A percentile compares a stretch with the other conserved stretches of the same genome.
These are phyloP conservation scores for Metarhizium album DNA, from an alignment of 2,329 filamentous ascomycete genomes.

Conservation along the genomic window DNA sequence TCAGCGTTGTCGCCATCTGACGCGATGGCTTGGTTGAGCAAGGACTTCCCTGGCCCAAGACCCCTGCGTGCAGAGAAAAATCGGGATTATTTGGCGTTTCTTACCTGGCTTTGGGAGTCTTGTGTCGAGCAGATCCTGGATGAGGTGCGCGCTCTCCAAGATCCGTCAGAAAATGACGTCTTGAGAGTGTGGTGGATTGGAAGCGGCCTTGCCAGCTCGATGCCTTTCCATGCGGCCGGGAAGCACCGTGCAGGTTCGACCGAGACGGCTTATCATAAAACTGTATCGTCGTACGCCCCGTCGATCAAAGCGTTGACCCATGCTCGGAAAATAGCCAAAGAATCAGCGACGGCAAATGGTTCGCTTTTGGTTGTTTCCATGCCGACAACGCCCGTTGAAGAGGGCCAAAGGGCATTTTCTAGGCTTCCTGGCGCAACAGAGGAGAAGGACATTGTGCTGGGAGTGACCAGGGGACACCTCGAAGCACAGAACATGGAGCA, in stretches of 20 bases:
- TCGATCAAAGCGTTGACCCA: slow-evolving; percentile 5
- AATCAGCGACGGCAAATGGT: neutral
- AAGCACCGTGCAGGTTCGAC: neutral
- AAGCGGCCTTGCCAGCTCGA: slow-evolving; percentile 6
- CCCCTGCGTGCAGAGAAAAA: too few relatives aligned
- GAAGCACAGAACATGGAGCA: neutral
- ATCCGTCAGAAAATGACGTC: slow-evolving; percentile 1
- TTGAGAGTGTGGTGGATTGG: slow-evolving; percentile 9
- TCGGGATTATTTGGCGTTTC: slow-evolving; percentile 2
- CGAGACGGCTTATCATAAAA: neutral
- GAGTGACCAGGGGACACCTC: too few relatives aligned
- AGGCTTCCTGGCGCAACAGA: too few relatives aligned
- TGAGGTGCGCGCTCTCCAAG: neutral
- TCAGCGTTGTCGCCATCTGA: slow-evolving; percentile 3
- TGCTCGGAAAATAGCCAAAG: neutral
- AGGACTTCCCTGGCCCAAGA: slow-evolving; percentile 2
- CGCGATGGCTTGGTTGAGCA: slow-evolving; percentile 1
- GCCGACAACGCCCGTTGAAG: slow-evolving; percentile 2
- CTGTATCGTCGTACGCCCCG: slow-evolving; percentile 8
- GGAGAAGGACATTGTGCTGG: too few relatives aligned
- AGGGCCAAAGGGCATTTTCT: too few relatives aligned
- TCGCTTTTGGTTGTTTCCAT: slow-evolving; percentile 5
- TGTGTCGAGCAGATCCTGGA: slow-evolving; percentile 6
- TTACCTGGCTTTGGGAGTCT: slow-evolving; percentile 7
- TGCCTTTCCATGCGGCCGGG: slow-evolving; percentile 10